A percentile compares a stretch with the other conserved stretches of the same genome.
phyloP scores from a whole-genome alignment of 495 filamentous ascomycete species.

The Penicillium robsamsonii region DNA sequence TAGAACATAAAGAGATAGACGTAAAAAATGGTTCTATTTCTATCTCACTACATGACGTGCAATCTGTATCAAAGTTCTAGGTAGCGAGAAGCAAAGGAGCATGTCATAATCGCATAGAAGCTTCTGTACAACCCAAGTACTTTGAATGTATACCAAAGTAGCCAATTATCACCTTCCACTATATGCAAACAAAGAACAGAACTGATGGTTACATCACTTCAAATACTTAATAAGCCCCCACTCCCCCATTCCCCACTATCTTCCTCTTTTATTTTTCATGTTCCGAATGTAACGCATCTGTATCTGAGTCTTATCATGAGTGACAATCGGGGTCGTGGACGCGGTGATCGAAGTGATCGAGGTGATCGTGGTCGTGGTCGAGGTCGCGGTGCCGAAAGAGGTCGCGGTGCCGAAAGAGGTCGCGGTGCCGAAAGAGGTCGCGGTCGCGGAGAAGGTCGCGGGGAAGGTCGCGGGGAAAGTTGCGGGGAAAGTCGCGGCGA shows the following conservation, averaged over 20 bases:
- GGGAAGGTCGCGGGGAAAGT: no score
- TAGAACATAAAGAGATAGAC: background rate
- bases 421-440: background rate
- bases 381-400: background rate
- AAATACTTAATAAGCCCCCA: background rate
- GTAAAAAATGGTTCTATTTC: background rate
- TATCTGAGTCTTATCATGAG: background rate
- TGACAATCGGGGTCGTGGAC: slow-evolving; percentile 8
- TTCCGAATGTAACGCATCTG: background rate
- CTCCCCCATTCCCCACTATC: background rate
- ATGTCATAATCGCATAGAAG: background rate
- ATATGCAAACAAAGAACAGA: background rate
- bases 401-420: background rate
- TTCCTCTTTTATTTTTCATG: background rate
- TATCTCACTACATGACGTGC: background rate
- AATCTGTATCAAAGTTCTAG: no score
- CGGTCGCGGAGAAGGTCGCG: background rate
- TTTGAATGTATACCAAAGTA: background rate
- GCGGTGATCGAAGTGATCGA: slow-evolving; percentile 3
- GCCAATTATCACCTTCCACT: background rate
- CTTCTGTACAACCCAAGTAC: background rate
- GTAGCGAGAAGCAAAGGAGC: no score
- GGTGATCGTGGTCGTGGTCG: slow-evolving; percentile 4
- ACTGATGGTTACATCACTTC: no score
- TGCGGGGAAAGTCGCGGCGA: slow-evolving; percentile 1